Percentiles rank a stretch among this genome's conserved stretches.
Evolutionary conservation across 805 yeast species (phyloP).

Genomic region (Ogataea paradorogensis): DNA sequence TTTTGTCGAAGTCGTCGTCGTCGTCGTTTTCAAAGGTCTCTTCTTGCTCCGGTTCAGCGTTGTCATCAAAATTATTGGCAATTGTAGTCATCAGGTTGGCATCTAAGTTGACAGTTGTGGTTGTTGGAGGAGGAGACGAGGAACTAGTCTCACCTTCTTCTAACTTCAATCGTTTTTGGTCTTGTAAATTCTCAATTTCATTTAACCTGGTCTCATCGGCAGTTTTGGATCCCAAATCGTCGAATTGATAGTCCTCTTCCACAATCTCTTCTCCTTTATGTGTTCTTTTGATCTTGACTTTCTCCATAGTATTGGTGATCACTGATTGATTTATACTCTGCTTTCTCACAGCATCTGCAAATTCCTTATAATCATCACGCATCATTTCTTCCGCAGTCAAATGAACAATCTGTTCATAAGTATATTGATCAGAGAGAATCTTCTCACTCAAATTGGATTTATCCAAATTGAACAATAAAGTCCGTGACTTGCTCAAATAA

Average conservation of each 20-base stretch:
- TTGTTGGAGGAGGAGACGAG: constrained; percentile 6
- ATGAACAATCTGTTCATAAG: constrained; percentile 56
- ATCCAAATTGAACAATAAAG: constrained; percentile 55
- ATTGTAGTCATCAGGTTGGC: constrained; percentile 12
- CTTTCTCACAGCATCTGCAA: constrained; percentile 68
- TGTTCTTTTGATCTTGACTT: constrained; percentile 70
- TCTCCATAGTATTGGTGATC: constrained; percentile 41
- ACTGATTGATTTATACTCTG: constrained; percentile 69
- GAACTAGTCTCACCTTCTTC: constrained; percentile 11
- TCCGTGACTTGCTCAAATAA: constrained; percentile 69
- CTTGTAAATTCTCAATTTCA: constrained; percentile 27
- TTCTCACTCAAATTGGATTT: constrained; percentile 60
- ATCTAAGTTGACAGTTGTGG: constrained; percentile 9
- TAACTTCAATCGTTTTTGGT: constrained; percentile 21
- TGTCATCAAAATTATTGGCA: constrained; percentile 5
- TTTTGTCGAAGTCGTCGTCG: constrained; percentile 18
- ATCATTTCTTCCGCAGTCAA: constrained; percentile 72
- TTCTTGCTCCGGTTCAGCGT: constrained; percentile 6
- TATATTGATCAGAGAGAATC: constrained; percentile 51
- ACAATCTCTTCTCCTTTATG: constrained; percentile 88
- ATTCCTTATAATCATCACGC: constrained; percentile 64
- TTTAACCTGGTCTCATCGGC: constrained; percentile 25
- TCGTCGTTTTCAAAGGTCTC: constrained; percentile 13
- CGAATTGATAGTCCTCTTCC: constrained; percentile 45
- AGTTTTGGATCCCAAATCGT: constrained; percentile 19